phyloP scores from a whole-genome alignment of 495 filamentous ascomycete genomes.

The Podospora comata region DNA sequence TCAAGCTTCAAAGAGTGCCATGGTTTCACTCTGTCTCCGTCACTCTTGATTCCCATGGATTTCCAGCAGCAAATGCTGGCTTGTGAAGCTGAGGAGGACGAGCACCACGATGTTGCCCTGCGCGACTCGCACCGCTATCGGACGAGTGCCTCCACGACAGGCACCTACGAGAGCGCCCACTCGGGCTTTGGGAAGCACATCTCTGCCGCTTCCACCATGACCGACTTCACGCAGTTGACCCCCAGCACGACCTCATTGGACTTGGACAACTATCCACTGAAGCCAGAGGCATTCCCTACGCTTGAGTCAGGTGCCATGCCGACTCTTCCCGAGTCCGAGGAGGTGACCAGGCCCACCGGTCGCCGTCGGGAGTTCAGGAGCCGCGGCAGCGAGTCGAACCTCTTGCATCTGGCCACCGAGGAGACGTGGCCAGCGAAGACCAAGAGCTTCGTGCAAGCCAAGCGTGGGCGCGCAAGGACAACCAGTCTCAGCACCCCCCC shows the following conservation, averaged over 20 bases:
- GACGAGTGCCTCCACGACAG: conserved; percentile 46
- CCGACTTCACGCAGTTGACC: conserved; percentile 44
- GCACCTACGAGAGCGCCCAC: conserved; percentile 31
- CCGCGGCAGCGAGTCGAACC: conserved; percentile 34
- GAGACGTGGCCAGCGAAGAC: conserved; percentile 23
- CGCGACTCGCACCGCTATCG: conserved; percentile 33
- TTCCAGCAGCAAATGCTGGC: conserved; percentile 47
- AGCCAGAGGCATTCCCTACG: conserved; percentile 28
- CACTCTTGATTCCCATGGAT: conserved; percentile 52
- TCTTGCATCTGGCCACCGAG: conserved; percentile 23
- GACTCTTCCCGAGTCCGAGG: conserved; percentile 33
- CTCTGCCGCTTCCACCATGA: conserved; percentile 43
- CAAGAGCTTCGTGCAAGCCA: conserved; percentile 27
- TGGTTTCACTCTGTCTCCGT: conserved; percentile 53
- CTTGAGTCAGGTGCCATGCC: conserved; percentile 31
- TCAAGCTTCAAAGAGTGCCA: conserved; percentile 55
- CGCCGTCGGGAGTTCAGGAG: conserved; percentile 25
- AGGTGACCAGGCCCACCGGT: conserved; percentile 11
- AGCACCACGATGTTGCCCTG: conserved; percentile 34
- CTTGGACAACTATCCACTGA: conserved; percentile 27
- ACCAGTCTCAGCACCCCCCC: conserved; percentile 40
- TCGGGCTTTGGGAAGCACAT: conserved; percentile 42
- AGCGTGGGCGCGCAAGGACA: conserved; percentile 33
- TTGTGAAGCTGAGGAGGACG: conserved; percentile 36
- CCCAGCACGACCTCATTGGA: conserved; percentile 42